Evolutionary conservation across 257 asterid genomes (phyloP).

Genomic region (Solanum commersonii): DNA sequence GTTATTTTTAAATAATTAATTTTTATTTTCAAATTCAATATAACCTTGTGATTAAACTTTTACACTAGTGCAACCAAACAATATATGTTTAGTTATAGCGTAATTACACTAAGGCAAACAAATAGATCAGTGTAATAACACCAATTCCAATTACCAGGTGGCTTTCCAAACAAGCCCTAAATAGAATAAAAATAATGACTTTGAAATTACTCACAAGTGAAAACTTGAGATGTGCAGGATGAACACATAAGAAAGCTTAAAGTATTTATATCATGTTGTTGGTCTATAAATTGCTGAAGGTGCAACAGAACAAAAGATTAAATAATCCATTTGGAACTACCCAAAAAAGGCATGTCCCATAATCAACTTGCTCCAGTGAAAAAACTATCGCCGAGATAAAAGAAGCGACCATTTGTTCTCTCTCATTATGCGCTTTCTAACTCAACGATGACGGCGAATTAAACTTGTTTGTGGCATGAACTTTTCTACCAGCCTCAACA

Average conservation of each 20-base stretch:
- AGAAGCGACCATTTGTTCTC: neutral
- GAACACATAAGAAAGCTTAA: neutral
- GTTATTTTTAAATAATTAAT: too few relatives aligned
- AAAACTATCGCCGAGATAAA: neutral
- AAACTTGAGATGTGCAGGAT: neutral
- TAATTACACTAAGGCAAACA: too few relatives aligned
- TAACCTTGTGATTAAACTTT: too few relatives aligned
- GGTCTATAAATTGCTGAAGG: neutral
- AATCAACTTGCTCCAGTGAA: neutral
- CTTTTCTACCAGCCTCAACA: constrained; percentile 73
- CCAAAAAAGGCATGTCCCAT: neutral
- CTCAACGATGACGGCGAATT: constrained; percentile 2
- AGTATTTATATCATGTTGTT: neutral
- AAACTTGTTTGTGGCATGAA: constrained; percentile 25
- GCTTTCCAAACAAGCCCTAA: too few relatives aligned
- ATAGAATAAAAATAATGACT: neutral
- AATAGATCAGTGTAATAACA: too few relatives aligned
- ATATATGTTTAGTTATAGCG: too few relatives aligned
- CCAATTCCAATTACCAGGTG: too few relatives aligned
- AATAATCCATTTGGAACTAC: neutral
- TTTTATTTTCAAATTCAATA: too few relatives aligned
- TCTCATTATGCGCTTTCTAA: neutral
- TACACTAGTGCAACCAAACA: too few relatives aligned
- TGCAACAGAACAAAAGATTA: neutral
- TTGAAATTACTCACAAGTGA: neutral